A percentile compares a stretch with the other conserved stretches of the same genome.
These are phyloP conservation scores for Vigna angularis DNA, from an alignment of 306 rosid genomes.

Conservation along the genomic window DNA sequence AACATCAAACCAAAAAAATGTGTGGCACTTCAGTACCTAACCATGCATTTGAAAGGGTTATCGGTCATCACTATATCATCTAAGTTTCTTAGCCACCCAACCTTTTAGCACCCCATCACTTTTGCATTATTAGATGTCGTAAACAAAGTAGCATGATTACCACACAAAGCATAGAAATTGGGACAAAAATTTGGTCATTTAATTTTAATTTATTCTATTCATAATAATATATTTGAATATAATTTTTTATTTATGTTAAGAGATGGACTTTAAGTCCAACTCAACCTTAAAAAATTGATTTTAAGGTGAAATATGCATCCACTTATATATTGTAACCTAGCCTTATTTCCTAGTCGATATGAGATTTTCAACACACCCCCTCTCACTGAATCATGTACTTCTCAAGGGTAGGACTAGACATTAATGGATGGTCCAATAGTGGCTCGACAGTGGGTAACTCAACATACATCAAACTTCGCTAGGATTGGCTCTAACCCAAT, in stretches of 20 bases:
- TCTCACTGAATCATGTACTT: too few relatives aligned
- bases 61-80: neutral
- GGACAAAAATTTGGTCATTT: neutral
- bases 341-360: too few relatives aligned
- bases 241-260: neutral
- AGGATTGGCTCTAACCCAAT: too few relatives aligned
- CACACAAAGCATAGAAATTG: neutral
- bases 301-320: too few relatives aligned
- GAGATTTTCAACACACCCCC: too few relatives aligned
- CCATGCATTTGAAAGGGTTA: neutral
- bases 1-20: neutral
- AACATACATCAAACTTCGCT: too few relatives aligned
- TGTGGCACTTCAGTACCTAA: neutral
- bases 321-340: too few relatives aligned
- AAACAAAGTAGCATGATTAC: neutral
- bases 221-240: neutral
- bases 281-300: too few relatives aligned
- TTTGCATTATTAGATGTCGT: neutral
- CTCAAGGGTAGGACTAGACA: too few relatives aligned
- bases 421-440: too few relatives aligned
- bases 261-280: too few relatives aligned
- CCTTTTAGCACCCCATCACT: neutral
- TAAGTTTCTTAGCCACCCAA: neutral
- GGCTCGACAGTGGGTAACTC: too few relatives aligned
- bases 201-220: neutral